Evolutionary conservation across 306 rosid genomes (phyloP), one percentile per base, ranked within the genome.

Genomic region (Sesbania bispinosa): DNA sequence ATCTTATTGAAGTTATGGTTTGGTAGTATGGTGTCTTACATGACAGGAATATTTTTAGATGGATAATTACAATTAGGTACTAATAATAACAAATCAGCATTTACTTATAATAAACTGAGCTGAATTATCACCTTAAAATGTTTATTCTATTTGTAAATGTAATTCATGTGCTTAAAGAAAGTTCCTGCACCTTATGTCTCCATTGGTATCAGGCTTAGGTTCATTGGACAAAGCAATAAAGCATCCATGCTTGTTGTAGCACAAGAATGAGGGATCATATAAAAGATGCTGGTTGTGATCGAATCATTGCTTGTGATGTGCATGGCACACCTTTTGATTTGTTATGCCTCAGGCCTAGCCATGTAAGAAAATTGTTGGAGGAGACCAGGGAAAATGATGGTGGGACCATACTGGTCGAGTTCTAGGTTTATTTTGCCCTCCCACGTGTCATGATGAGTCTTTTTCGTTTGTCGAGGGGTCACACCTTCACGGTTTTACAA

Each of bases 271-370:
- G 48, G 55, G 29, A 27, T 52, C 69, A 36, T 21, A 53, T 24
- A 11, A 57, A 65, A 72, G 50, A 36, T 71, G 51, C 39, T 18
- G 57, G 16, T 7, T 43, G 63, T 38, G 58, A 14, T 42, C 7
- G 36, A 70, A 77, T 77, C 73, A 62, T 71, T 78, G 11, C 14
- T 70, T 61, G 61, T 42, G 11, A 63, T 78, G 53, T 39, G 72
- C 62, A 29, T 77, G 42, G n/a, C n/a, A 51, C 41, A 23, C 32
- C 42, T 52, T 69, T 59, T 69, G 50, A 27, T 27, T 27, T 41
- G n/a, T 6, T 33, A 38, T 59, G 71, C 16, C 52, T 58, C 3
- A 30, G 7, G 29, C 18, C 19, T 54, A 4, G 23, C 72, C 53
- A 52, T 29, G 13, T 38, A 50, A 62, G 55, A 50, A 47, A 47